Base-by-base conservation (phyloP, 495 filamentous ascomycete genomes). In the Chlorociboria aeruginascens region DNA sequence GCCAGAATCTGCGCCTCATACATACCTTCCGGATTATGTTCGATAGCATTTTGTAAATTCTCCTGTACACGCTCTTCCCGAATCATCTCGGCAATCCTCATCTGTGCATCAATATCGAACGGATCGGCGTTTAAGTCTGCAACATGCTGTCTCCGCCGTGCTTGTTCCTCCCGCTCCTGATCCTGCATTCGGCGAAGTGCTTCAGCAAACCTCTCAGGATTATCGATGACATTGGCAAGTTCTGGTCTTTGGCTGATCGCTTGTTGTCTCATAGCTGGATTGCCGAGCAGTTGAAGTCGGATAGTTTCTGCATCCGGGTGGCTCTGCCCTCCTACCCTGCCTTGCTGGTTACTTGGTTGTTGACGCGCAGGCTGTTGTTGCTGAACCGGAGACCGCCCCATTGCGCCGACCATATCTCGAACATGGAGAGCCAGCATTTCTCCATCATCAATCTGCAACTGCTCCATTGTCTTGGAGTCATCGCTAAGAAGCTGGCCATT, bases 81-180 rank as follows among this genome's bases (percentile, higher is more conserved):
- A 60, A 98, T 97, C 59, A 96, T 87, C 65, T 98, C 92, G 61
- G 89, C 92, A 43, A 98, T 97, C 66, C 82, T 83, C n/a, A 72
- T 73, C 65, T 98, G 92, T 11, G 87, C 85, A 40, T 93, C 89
- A 25, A 81, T 65, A 58, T 96, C 87, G 60, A 97, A 95, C 1
- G 90, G 88, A 57, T 97, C 92, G 7, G 85, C 81, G 55, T 95
- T 94, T 34, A 97, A 70, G 62, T 62, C 58, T 52, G 69, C 71
- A 50, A 95, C 85, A 54, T 87, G 78, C n/a, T 83, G 78, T 52
- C 85, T 79, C 48, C 89, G 83, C 60, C 86, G 78, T 29, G 70
- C 74, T 51, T 89, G 80, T 34, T 71, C 68, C 45, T 86, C 77
- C 36, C 74, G 71, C 49, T 93, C 82, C 54, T 78, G 71, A 38